Evolutionary conservation across 192 early-diverging fungal genomes (phyloP).

Genomic region (Backusella tuberculispora): DNA sequence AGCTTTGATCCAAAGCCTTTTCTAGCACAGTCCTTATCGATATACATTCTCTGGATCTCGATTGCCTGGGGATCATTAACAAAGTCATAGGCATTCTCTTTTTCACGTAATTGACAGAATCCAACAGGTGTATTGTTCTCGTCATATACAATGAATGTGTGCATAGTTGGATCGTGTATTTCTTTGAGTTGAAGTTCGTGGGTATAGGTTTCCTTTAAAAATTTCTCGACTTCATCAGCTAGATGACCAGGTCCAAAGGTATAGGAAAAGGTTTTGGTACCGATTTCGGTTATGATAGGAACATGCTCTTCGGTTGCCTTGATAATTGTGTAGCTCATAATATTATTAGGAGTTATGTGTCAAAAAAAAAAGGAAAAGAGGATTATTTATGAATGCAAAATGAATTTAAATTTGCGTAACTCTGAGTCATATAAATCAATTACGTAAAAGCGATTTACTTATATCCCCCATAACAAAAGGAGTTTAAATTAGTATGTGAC

Average conservation of each 20-base stretch:
- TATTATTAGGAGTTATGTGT: too few species aligned
- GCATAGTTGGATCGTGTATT: neutral
- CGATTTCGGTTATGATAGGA: neutral
- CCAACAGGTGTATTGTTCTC: neutral
- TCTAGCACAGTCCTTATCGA: neutral
- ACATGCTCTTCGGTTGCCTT: neutral
- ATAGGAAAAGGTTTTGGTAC: neutral
- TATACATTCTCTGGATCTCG: neutral
- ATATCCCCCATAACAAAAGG: too few species aligned
- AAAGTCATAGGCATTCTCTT: neutral
- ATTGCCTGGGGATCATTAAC: neutral
- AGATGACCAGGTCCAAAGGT: neutral
- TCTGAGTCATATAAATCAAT: too few species aligned
- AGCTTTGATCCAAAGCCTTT: neutral
- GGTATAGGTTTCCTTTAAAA: neutral
- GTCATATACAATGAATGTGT: constrained; percentile 3
- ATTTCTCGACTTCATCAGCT: neutral
- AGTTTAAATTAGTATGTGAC: too few species aligned
- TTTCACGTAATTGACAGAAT: neutral
- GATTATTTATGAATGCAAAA: too few species aligned
- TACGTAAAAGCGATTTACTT: too few species aligned
- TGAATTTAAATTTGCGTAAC: too few species aligned
- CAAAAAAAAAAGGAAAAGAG: too few species aligned
- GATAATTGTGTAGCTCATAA: too few species aligned
- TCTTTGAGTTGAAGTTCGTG: neutral